Evolutionary conservation across 768 basidiomycete genomes (phyloP), one percentile per base, ranked within the genome.

Genomic region (Leccinum imitatum): DNA sequence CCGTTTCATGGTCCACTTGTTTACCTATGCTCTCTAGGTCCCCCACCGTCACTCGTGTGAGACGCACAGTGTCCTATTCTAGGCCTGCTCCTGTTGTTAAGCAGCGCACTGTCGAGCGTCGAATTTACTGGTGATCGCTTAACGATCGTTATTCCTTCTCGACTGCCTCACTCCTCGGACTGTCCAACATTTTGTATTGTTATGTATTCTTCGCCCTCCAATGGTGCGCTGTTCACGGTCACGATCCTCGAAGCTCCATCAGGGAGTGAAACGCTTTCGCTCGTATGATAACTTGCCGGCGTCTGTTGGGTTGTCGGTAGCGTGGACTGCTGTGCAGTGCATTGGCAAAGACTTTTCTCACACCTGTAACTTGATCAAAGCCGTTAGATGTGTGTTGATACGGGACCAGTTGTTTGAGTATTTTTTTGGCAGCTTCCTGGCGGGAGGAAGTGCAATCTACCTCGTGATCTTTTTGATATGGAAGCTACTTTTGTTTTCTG

Each of bases 11-110:
- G 35, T 57, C 31, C 41, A 39, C 27, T 37, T 13, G 21, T 60
- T 66, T 44, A 63, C 57, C 31, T 50, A 54, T 50, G 4, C 46
- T n/a, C 13, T 47, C 51, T 58, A 89, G 87, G 85, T 87, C 87
- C 69, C 91, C 90, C n/a, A 78, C 83, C 50, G 86, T 93, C 53
- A 89, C 89, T 59, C 88, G 89, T 63, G 84, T 93, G 58, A 84
- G 81, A 67, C 87, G 91, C 63, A 87, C 87, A 50, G 81, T 90
- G 61, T 84, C 84, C 62, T 85, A 85, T 76, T 67, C 78, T 53
- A 82, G 79, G 57, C 82, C 82, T 14, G 68, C 73, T 67, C 58
- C 77, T 59, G 79, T 69, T 30, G 0, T 70, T 56, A 78, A 80
- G 69, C 76, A 79, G 50, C 78, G 84, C 60, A 90, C 87, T 63